Evolutionary conservation across 192 early-diverging fungal genomes (phyloP).

Genomic region (Backusella parvicylindrica): DNA sequence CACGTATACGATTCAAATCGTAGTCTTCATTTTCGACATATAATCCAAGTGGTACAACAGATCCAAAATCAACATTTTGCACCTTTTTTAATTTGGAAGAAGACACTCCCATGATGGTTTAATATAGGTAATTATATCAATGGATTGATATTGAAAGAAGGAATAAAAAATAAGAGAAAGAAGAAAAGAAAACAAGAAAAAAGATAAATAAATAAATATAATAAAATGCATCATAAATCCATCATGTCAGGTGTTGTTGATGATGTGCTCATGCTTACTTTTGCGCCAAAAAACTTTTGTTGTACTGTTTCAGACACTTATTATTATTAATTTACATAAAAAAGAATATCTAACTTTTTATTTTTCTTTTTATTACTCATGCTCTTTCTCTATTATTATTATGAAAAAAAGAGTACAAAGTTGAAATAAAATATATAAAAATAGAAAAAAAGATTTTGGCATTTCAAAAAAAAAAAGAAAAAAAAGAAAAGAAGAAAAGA

Average conservation of each 20-base stretch:
- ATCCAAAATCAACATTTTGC: neutral
- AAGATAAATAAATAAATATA: neutral
- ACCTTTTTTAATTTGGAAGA: neutral
- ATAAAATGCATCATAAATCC: neutral
- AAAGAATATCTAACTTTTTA: too few species aligned
- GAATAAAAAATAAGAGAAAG: neutral
- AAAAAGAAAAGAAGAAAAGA: neutral
- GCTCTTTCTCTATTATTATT: too few species aligned
- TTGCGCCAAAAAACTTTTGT: neutral
- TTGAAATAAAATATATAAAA: too few species aligned
- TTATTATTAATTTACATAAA: too few species aligned
- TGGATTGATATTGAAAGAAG: neutral
- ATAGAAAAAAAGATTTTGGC: too few species aligned
- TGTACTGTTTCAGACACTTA: neutral
- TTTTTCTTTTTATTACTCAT: too few species aligned
- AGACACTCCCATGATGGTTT: neutral
- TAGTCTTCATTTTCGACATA: neutral
- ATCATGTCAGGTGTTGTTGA: neutral
- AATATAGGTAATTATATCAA: neutral
- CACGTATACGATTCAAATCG: neutral
- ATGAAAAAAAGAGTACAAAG: too few species aligned
- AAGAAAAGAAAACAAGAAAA: neutral
- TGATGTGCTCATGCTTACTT: neutral
- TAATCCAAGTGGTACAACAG: neutral
- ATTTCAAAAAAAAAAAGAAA: too few species aligned